Percentiles rank a stretch among this genome's conserved stretches.
phyloP scores from a whole-genome alignment of 1,284 basidiomycete species.

The Athelia psychrophila region DNA sequence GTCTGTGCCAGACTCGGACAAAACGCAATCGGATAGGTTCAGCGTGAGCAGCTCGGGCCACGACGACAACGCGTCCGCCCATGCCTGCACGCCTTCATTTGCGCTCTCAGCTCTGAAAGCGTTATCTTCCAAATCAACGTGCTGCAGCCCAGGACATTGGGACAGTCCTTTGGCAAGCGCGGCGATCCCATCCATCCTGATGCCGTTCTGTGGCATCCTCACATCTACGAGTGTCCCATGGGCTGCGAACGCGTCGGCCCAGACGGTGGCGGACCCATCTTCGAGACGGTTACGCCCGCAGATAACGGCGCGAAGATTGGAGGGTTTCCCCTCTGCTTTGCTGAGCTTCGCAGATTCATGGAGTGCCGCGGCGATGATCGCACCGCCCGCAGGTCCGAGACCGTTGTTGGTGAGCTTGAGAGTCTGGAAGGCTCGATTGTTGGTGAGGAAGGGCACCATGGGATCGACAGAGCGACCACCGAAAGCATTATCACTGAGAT shows the following conservation, averaged over 20 bases:
- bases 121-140: constrained; percentile 96
- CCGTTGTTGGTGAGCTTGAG: constrained; percentile 98
- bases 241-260: constrained; percentile 87
- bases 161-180: constrained; percentile 77
- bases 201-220: constrained; percentile 95
- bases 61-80: constrained; percentile 66
- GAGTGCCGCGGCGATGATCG: constrained; percentile 84
- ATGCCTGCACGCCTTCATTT: constrained; percentile 51
- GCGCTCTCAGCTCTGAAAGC: constrained; percentile 77
- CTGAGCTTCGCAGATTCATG: constrained; percentile 73
- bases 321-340: constrained; percentile 62
- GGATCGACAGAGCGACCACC: constrained; percentile 95
- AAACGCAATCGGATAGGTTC: constrained; percentile 91
- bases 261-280: constrained; percentile 81
- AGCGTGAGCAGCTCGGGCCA: constrained; percentile 78
- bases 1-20: constrained; percentile 56
- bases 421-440: constrained; percentile 77
- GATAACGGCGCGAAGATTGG: constrained; percentile 78
- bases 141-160: constrained; percentile 65
- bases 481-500: constrained; percentile 96
- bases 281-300: constrained; percentile 96
- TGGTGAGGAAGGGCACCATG: constrained; percentile 85
- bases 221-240: constrained; percentile 85
- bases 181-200: constrained; percentile 92
- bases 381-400: constrained; percentile 90